Conservation (phyloP, 495 filamentous ascomycete species). For the Sphaerosporella brunnea region DNA sequence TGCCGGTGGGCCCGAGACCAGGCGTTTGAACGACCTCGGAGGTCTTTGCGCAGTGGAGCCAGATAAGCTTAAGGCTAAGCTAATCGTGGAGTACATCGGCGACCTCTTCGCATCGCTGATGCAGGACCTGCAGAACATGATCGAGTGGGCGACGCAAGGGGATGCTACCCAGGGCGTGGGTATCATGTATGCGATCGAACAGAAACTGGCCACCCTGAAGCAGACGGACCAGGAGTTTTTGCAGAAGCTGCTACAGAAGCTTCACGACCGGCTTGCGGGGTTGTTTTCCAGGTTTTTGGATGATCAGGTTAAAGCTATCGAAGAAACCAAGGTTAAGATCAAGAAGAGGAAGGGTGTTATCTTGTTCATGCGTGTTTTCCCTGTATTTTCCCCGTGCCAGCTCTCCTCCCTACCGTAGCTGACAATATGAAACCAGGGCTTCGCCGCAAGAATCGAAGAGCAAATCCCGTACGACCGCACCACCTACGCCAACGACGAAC, state of each 20-base stretch:
- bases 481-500: conserved; percentile 25
- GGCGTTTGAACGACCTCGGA: conserved; percentile 50
- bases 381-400: conserved; percentile 32
- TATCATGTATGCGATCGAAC: conserved; percentile 62
- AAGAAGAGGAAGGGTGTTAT: conserved; percentile 97
- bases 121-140: conserved; percentile 55
- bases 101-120: conserved; percentile 68
- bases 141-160: conserved; percentile 64
- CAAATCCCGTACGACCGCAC: conserved; percentile 15
- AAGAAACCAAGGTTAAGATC: conserved; percentile 97
- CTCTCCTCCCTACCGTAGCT: not conserved
- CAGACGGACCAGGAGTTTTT: conserved; percentile 89
- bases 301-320: conserved; percentile 83
- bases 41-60: conserved; percentile 60
- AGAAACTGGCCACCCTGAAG: conserved; percentile 53
- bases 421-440: conserved; percentile 8
- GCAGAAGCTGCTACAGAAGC: conserved; percentile 54
- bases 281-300: conserved; percentile 81
- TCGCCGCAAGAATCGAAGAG: conserved; percentile 24
- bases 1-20: conserved; percentile 44
- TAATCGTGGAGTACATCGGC: conserved; percentile 69
- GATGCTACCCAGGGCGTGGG: conserved; percentile 89
- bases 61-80: conserved; percentile 62
- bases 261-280: conserved; percentile 55
- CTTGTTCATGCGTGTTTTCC: conserved; percentile 82